Conservation (phyloP, 164 flowering plant species). For the Vitis rotundifolia region DNA sequence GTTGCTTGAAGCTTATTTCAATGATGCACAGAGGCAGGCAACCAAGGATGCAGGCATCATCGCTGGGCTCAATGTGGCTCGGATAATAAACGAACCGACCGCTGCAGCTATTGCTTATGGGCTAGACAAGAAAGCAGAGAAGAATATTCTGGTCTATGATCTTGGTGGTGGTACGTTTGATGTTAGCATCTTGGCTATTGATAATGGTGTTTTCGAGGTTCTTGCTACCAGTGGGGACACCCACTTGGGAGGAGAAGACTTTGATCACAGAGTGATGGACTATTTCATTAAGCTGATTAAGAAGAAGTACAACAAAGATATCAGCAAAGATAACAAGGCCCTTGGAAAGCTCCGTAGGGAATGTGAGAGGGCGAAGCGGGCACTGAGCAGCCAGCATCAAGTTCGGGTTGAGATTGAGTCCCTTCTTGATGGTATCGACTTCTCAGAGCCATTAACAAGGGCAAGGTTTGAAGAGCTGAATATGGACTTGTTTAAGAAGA, state of each 20-base stretch:
- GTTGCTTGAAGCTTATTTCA: slow-evolving; percentile 49
- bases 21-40: slow-evolving; percentile 62
- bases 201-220: slow-evolving; percentile 56
- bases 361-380: slow-evolving; percentile 53
- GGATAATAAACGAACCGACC: slow-evolving; percentile 62
- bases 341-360: slow-evolving; percentile 51
- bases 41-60: slow-evolving; percentile 59
- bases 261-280: slow-evolving; percentile 57
- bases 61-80: slow-evolving; percentile 53
- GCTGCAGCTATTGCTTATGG: slow-evolving; percentile 65
- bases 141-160: slow-evolving; percentile 48
- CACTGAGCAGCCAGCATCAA: slow-evolving; percentile 61
- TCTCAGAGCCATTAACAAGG: slow-evolving; percentile 52
- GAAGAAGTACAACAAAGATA: slow-evolving; percentile 48
- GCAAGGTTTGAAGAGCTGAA: slow-evolving; percentile 55
- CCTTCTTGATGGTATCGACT: slow-evolving; percentile 48
- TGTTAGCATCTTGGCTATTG: slow-evolving; percentile 47
- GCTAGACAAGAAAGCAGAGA: slow-evolving; percentile 47
- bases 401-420: slow-evolving; percentile 53
- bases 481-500: slow-evolving; percentile 50
- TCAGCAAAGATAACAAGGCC: slow-evolving; percentile 48
- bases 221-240: slow-evolving; percentile 55
- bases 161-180: slow-evolving; percentile 67
- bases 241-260: slow-evolving; percentile 63
- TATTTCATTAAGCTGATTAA: slow-evolving; percentile 50